Evolutionary conservation across 164 flowering plant species (phyloP).

Genomic region (Brasenia schreberi): DNA sequence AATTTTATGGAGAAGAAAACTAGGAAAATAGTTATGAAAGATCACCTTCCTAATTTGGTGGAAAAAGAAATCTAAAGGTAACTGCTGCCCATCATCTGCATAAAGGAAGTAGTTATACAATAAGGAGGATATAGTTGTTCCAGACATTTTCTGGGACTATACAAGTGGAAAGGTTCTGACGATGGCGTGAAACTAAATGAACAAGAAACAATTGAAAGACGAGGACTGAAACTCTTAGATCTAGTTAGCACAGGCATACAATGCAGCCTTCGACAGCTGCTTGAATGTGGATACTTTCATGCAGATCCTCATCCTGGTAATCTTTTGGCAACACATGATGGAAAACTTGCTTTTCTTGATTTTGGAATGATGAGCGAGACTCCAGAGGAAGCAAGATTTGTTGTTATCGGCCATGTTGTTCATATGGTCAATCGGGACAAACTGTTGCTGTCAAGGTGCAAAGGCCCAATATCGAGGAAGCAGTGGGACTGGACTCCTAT

Average conservation of each 20-base stretch:
- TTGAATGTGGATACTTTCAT: constrained; percentile 94
- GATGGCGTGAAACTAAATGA: constrained; percentile 89
- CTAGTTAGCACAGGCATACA: constrained; percentile 88
- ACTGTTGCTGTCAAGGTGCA: constrained; percentile 96
- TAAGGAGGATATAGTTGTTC: constrained; percentile 76
- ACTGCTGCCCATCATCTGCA: too few species aligned
- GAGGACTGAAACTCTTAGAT: constrained; percentile 80
- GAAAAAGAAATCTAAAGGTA: too few species aligned
- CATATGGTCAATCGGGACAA: constrained; percentile 94
- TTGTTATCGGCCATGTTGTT: constrained; percentile 93
- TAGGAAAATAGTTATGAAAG: too few species aligned
- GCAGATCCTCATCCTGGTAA: constrained; percentile 99
- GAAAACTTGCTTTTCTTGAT: too few species aligned
- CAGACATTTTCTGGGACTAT: constrained; percentile 92
- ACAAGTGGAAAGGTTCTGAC: constrained; percentile 88
- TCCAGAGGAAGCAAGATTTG: constrained; percentile 94
- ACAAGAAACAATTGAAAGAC: constrained; percentile 78
- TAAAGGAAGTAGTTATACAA: constrained; percentile 4
- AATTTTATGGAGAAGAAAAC: too few species aligned
- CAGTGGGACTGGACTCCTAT: constrained; percentile 85
- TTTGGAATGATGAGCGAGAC: too few species aligned
- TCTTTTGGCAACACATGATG: constrained; percentile 88
- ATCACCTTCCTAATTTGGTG: too few species aligned
- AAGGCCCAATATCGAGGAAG: constrained; percentile 86
- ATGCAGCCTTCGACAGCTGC: constrained; percentile 91